Conservation (phyloP, 2,329 filamentous ascomycete genomes). For the Didymella glomerata region DNA sequence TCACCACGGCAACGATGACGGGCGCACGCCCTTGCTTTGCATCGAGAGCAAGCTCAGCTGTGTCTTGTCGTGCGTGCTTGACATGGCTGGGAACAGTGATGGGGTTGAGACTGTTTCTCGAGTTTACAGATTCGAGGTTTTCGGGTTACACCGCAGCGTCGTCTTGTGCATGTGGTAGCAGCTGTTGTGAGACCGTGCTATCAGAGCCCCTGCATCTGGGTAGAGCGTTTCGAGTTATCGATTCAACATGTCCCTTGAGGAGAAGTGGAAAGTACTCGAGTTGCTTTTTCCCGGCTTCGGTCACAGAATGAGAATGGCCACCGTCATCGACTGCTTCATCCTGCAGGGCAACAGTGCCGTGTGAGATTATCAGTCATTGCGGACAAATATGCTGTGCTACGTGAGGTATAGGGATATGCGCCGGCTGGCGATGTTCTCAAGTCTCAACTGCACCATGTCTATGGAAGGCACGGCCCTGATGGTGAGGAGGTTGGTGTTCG, state of each 20-base stretch:
- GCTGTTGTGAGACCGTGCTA: constrained; percentile 17
- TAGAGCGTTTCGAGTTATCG: background rate
- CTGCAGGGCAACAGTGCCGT: too few relatives aligned
- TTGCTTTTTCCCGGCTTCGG: background rate
- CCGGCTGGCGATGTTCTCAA: too few relatives aligned
- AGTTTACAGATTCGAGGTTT: constrained; percentile 3
- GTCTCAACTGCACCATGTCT: too few relatives aligned
- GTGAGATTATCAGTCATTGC: too few relatives aligned
- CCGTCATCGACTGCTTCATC: background rate
- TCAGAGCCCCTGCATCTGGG: constrained; percentile 8
- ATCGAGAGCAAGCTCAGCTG: background rate
- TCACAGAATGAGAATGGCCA: too few relatives aligned
- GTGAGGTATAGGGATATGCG: too few relatives aligned
- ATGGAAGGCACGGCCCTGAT: too few relatives aligned
- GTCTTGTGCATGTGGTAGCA: constrained; percentile 14
- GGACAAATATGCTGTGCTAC: too few relatives aligned
- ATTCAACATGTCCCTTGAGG: background rate
- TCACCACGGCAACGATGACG: background rate
- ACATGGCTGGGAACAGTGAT: constrained; percentile 5
- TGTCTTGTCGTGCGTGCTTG: constrained; percentile 11
- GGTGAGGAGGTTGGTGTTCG: too few relatives aligned
- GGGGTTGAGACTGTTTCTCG: constrained; percentile 18
- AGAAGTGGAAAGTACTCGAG: background rate
- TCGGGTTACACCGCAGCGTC: constrained; percentile 16
- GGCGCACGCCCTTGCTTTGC: constrained; percentile 7